Percentiles rank a stretch among this genome's conserved stretches.
Evolutionary conservation across 345 rosid species (phyloP).

Genomic region (Trapa bicornis): DNA sequence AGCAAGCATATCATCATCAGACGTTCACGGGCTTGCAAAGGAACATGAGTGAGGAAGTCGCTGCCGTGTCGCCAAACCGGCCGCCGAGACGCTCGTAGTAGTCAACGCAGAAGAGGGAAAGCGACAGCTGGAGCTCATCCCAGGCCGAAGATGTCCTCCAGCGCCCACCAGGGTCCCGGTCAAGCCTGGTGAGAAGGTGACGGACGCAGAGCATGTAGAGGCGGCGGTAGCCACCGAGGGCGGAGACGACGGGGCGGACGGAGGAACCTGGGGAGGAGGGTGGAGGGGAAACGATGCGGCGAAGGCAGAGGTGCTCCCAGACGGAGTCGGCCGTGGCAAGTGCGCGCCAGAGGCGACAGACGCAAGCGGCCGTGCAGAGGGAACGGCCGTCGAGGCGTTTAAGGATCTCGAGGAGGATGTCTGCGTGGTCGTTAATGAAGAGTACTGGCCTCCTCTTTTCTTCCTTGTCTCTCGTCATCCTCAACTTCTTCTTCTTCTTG

Average conservation of each 20-base stretch:
- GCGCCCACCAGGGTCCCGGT: conserved; percentile 12
- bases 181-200: conserved; percentile 43
- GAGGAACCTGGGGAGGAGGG: conserved; percentile 22
- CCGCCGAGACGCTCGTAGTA: conserved; percentile 62
- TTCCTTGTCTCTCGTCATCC: conserved; percentile 2
- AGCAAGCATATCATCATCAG: conserved; percentile 11
- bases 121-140: conserved; percentile 74
- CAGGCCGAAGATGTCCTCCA: conserved; percentile 32
- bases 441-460: conserved; percentile 25
- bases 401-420: conserved; percentile 66
- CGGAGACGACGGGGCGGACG: conserved; percentile 59
- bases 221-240: conserved; percentile 81
- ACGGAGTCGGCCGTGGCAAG: conserved; percentile 55
- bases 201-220: conserved; percentile 76
- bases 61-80: conserved; percentile 21
- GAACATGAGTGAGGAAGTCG: conserved; percentile 69
- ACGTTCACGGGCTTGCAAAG: conserved; percentile 81
- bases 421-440: conserved; percentile 69
- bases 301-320: conserved; percentile 92
- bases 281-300: conserved; percentile 41
- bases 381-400: conserved; percentile 75
- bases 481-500: not conserved
- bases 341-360: conserved; percentile 80
- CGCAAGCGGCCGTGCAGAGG: conserved; percentile 71
- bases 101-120: conserved; percentile 73